A percentile compares a stretch with the other conserved stretches of the same genome.
Evolutionary conservation across 225 moss, liverwort and hornwort species (phyloP).

Genomic region (Polytrichum commune): DNA sequence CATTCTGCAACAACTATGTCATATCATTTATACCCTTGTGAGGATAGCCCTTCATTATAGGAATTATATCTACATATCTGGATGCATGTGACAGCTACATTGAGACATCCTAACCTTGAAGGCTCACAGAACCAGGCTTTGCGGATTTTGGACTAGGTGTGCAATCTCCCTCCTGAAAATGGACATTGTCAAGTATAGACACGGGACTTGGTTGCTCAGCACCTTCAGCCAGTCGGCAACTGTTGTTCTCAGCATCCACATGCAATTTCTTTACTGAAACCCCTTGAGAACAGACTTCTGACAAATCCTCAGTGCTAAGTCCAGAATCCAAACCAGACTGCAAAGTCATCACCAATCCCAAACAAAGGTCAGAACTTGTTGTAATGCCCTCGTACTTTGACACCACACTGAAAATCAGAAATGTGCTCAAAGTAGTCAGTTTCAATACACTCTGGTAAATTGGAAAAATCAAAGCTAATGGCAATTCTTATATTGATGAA

Average conservation of each 20-base stretch:
- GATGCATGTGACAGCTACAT: neutral
- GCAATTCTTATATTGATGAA: no score
- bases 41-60: no score
- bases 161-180: constrained; percentile 32
- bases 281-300: constrained; percentile 13
- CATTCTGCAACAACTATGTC: no score
- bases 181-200: constrained; percentile 34
- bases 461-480: no score
- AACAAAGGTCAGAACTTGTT: neutral
- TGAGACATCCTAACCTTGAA: constrained; percentile 20
- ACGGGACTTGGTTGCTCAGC: constrained; percentile 41
- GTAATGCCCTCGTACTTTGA: neutral
- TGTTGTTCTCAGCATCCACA: neutral
- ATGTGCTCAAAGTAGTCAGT: no score
- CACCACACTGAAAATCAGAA: neutral
- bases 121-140: constrained; percentile 17
- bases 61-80: neutral
- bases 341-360: neutral
- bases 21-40: no score
- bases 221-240: constrained; percentile 19
- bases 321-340: constrained; percentile 14
- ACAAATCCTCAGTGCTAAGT: constrained; percentile 7
- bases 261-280: constrained; percentile 6
- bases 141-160: constrained; percentile 34
- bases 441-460: no score